Base-by-base conservation (phyloP, 192 early-diverging fungal genomes). In the Pilaira anomala region DNA sequence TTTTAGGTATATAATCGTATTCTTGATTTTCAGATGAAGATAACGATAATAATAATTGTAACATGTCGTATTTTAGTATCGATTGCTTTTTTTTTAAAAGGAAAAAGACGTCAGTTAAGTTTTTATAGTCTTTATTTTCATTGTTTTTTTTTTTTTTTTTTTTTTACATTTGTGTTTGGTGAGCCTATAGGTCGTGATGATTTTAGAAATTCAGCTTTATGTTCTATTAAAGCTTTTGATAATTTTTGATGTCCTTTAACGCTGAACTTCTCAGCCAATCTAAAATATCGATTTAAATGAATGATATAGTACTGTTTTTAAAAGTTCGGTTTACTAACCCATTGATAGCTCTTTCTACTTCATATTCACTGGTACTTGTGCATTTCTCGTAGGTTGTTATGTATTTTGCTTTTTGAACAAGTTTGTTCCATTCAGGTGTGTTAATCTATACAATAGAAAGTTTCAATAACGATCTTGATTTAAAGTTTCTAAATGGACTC, bases 301-400 rank as follows among this genome's bases (percentile, higher is more conserved):
- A 62, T 26, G 3, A 48, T 16, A 21, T 39, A 3, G 18, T 4
- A 63, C n/a, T 30, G 0, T 18, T 53, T 5, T 28, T n/a, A 36
- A 13, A 41, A n/a, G 29, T 8, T 54, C 4, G 0, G 14, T 49
- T 55, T 41, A 39, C 51, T 25, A 42, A 19, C 36, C 61, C 28
- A 16, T 36, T 16, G 24, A 54, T 61, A 61, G 7, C 48, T 25
- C 2, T 49, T 58, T 68, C 59, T 49, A 68, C 59, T 36, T 29
- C 12, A 24, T 61, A 13, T 54, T 68, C 66, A 21, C 59, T 58
- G 4, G 66, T 68, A 22, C 58, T 68, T 29, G 66, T 68, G 14
- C 30, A 59, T 44, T 60, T 59, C 18, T 68, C 29, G 16, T 68
- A 29, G 14, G 16, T 50, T 12, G 54, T 25, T 16, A 19, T 61